Conservation (phyloP, 108 stramenopile genomes). For the Cyclotella baltica region DNA sequence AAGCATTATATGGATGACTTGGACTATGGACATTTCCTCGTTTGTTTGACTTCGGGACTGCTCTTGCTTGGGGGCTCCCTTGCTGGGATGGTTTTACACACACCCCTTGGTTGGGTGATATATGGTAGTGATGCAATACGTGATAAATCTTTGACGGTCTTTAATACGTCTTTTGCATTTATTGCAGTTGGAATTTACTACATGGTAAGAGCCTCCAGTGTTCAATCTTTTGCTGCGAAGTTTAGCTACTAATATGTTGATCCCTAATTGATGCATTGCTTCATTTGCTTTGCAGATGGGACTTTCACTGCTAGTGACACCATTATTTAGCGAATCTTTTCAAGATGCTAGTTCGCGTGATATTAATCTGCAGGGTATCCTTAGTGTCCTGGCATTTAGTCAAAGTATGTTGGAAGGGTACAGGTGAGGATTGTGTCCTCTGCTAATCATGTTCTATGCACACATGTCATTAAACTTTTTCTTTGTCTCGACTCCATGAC, state of each 20-base stretch:
- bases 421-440: no score
- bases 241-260: not conserved
- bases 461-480: no score
- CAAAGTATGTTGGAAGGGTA: not conserved
- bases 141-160: not conserved
- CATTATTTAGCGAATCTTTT: not conserved
- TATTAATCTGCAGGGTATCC: not conserved
- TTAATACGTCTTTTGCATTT: slow-evolving; percentile 3
- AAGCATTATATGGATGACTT: not conserved
- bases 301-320: not conserved
- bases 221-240: not conserved
- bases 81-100: slow-evolving; percentile 3
- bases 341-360: not conserved
- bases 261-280: not conserved
- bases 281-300: not conserved
- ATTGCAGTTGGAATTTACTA: slow-evolving; percentile 9
- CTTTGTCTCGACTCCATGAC: no score
- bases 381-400: not conserved
- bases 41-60: not conserved
- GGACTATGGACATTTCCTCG: not conserved
- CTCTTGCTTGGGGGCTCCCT: not conserved
- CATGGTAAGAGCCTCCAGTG: not conserved
- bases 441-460: no score
- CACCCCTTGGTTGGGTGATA: not conserved
- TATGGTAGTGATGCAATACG: not conserved